Conservation (phyloP, 2,329 filamentous ascomycete genomes). For the Colletotrichum tamarilloi region DNA sequence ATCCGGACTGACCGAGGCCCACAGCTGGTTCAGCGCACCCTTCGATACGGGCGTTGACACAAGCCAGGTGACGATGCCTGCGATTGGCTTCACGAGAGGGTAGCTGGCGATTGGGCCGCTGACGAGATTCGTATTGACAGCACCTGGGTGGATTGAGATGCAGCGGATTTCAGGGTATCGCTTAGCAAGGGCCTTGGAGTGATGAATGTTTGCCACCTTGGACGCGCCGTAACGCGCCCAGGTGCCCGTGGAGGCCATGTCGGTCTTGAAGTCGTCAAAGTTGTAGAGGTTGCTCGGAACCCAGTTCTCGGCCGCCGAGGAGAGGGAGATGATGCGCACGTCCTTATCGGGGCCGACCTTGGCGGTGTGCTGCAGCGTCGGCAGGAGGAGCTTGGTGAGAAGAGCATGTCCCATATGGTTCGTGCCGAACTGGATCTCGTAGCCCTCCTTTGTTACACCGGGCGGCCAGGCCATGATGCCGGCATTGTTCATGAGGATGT, state of each 20-base stretch:
- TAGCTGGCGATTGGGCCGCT: conserved; percentile 3
- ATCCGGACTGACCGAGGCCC: conserved; percentile 30
- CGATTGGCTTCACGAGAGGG: conserved; percentile 19
- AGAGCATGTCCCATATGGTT: conserved; percentile 63
- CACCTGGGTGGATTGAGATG: conserved; percentile 58
- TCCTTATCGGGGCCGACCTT: conserved; percentile 14
- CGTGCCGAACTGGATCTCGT: conserved; percentile 60
- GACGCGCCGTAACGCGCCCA: conserved; percentile 61
- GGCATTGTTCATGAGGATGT: conserved; percentile 59
- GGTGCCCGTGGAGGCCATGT: conserved; percentile 43
- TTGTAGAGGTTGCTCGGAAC: conserved; percentile 19
- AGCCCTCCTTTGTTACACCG: conserved; percentile 54
- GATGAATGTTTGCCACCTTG: conserved; percentile 42
- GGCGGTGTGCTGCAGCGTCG: conserved; percentile 43
- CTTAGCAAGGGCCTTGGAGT: conserved; percentile 37
- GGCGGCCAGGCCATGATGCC: conserved; percentile 54
- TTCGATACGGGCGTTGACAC: conserved; percentile 1
- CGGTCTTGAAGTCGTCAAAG: conserved; percentile 37
- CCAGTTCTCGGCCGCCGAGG: conserved; percentile 31
- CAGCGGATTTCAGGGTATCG: conserved; percentile 54
- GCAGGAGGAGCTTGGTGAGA: conserved; percentile 51
- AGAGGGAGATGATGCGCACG: conserved; percentile 35
- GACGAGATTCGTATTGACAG: conserved; percentile 45
- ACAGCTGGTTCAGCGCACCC: conserved; percentile 36
- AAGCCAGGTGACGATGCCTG: background rate